Percentiles rank a stretch among this genome's conserved stretches.
phyloP scores from a whole-genome alignment of 78 protist genomes.

The slime mould (Dictyostelium discoideum) region dicty_2.7 NC_007090.3:1599501-1600000 shows the following conservation, averaged over 20 bases:
- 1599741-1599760: not conserved
- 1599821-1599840: not conserved
- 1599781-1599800: not conserved
- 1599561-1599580: too few species aligned
- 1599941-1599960: not conserved
- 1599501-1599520: too few species aligned
- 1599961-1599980: not conserved
- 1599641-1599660: not conserved
- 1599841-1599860: not conserved
- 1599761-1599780: not conserved
- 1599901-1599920: not conserved
- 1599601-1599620: too few species aligned
- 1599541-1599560: too few species aligned
- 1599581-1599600: too few species aligned
- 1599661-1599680: not conserved
- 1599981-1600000: not conserved
- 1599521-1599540: too few species aligned
- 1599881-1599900: not conserved
- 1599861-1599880: not conserved
- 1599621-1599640: not conserved
- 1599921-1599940: not conserved
- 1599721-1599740: not conserved
- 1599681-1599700: not conserved
- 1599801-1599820: not conserved
- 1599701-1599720: not conserved